Evolutionary conservation across 176 grass and related monocot species (phyloP).

Genomic region (Avena insularis): DNA sequence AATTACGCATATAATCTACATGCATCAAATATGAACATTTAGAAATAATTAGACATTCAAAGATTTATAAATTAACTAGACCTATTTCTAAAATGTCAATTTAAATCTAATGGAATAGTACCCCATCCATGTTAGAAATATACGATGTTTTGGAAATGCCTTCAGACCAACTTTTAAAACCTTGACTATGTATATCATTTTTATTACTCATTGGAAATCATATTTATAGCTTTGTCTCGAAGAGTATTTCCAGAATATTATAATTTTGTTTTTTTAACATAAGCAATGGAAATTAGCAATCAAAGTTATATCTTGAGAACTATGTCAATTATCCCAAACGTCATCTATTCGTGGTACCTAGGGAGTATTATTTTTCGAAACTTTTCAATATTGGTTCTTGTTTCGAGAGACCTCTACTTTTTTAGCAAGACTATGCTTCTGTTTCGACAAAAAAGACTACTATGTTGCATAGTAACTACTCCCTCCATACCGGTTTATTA

Average conservation of each 20-base stretch:
- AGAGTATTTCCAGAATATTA: too few species aligned
- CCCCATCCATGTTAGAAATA: too few species aligned
- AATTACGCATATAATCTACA: background rate
- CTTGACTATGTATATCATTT: background rate
- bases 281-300: too few species aligned
- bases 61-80: background rate
- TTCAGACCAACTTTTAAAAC: too few species aligned
- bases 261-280: background rate
- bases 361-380: background rate
- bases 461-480: too few species aligned
- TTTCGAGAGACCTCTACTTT: too few species aligned
- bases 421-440: too few species aligned
- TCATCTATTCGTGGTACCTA: background rate
- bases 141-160: too few species aligned
- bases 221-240: background rate
- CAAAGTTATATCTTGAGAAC: background rate
- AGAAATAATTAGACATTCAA: background rate
- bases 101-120: too few species aligned
- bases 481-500: too few species aligned
- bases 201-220: background rate
- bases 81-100: background rate
- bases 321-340: background rate
- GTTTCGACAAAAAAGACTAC: too few species aligned
- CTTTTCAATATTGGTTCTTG: too few species aligned
- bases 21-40: background rate